Evolutionary conservation across 768 basidiomycete species (phyloP), one percentile per base, ranked within the genome.

Genomic region (Zangia roseola): DNA sequence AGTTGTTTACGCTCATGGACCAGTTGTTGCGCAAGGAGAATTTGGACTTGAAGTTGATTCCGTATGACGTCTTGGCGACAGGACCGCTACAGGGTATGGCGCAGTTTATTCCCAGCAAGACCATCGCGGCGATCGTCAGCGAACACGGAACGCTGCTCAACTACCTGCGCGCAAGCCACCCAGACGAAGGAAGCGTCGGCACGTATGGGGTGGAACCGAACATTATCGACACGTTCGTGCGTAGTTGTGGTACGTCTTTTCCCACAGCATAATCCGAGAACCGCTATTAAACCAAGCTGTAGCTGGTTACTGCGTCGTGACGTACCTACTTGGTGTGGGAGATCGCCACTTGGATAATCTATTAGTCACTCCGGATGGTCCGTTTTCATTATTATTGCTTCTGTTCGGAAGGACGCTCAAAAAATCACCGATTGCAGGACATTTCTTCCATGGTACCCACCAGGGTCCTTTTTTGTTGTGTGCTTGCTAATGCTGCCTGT

Each of bases 1-100:
- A 99, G 68, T 77, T 98, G n/a, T 94, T 99, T 68, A 97, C 94
- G 14, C 81, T 99, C 23, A 99, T 99, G 97, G 94, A 99, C 64
- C 79, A 89, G 40, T 69, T 99, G 21, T 70, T 98, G 52, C 74
- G 93, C 49, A 95, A 94, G 69, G 97, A 98, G 72, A 97, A 97
- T 64, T 68, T 99, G 44, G 97, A 98, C 63, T 73, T 98, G 49
- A 91, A 92, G 63, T 65, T 99, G 47, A 92, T 81, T 50, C 91
- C 93, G 6, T 97, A 97, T 60, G 84, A 88, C 53, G 97, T 98
- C 2, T 72, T 99, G 17, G 95, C 97, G 16, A 98, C 95, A 0
- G 92, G 92, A 1, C 81, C 86, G 1, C 71, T 84, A 43, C 94
- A 97, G 64, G 97, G 97, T 3, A 97, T 99, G 94, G 88, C 78